Evolutionary conservation across 1,284 basidiomycete species (phyloP), one percentile per base, ranked within the genome.

Genomic region (Sparassis latifolia): DNA sequence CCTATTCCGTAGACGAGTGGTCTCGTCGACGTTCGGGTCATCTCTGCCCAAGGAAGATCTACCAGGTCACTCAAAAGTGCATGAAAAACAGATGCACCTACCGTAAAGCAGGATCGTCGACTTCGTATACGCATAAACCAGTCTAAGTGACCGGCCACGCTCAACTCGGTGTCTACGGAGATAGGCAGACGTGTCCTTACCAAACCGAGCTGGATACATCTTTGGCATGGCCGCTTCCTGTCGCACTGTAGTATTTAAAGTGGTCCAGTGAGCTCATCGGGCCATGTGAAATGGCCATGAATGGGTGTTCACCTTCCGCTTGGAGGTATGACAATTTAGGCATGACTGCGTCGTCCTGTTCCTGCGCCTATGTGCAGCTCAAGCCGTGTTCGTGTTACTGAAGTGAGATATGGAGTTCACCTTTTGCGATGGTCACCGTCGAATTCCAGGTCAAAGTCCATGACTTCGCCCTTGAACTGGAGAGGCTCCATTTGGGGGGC

Each of bases 271-370:
- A 45, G 50, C 44, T 44, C 43, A 32, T 38, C 46, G 44, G 33
- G 52, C 20, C 52, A 50, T 58, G 49, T 51, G 53, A 32, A 4
- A 47, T 45, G n/a, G 20, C 28, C 31, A 7, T 45, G 9, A 38
- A 6, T 48, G 20, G 32, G 32, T 37, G 4, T 33, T 54, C 55
- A 91, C 90, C 78, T 92, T 94, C 62, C 91, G 76, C 72, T 94
- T 94, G 50, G 92, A 92, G 45, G 90, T 92, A 68, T 94, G 92
- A 69, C 91, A 95, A 61, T 93, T 92, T 51, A 95, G 76, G 66
- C 91, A 95, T 28, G 80, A 82, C 71, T 92, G 86, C 5, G 91
- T 93, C 39, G 90, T 92, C 63, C 92, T 77, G 72, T 95, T 94
- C 62, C 91, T 79, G 63, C 91, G 78, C 57, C 84, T 79, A 45